Percentiles rank a stretch among this genome's conserved stretches.
phyloP scores from a whole-genome alignment of 2,329 filamentous ascomycete genomes.

The Ascochyta rabiei region DNA sequence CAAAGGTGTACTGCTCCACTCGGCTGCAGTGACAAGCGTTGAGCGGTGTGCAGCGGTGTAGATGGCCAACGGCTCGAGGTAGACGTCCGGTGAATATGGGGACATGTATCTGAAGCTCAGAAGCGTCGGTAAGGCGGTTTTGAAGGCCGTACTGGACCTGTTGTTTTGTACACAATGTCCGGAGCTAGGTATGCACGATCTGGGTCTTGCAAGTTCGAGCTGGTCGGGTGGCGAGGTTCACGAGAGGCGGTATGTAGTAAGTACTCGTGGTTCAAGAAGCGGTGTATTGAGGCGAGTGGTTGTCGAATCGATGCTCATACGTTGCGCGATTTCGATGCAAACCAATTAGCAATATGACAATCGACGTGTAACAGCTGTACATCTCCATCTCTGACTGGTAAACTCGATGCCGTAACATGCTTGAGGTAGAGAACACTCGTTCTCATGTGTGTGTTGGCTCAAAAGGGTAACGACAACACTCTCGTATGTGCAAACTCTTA shows the following conservation, averaged over 20 bases:
- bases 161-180: neutral
- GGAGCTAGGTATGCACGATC: constrained; percentile 7
- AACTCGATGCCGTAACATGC: neutral
- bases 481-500: neutral
- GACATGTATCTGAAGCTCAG: neutral
- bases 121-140: constrained; percentile 10
- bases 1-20: neutral
- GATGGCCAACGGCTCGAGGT: constrained; percentile 8
- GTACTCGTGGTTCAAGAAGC: constrained; percentile 5
- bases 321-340: neutral
- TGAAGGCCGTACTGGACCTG: neutral
- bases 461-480: neutral
- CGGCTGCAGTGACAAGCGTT: neutral
- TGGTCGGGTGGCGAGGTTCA: constrained; percentile 17
- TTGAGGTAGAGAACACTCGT: constrained; percentile 7
- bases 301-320: constrained; percentile 3
- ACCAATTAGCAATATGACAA: neutral
- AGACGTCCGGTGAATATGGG: constrained; percentile 13
- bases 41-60: constrained; percentile 19
- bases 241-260: constrained; percentile 10
- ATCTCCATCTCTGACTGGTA: neutral
- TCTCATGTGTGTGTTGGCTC: constrained; percentile 8
- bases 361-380: neutral
- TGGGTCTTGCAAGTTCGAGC: neutral
- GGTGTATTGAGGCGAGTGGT: constrained; percentile 10